Base-by-base conservation (phyloP, 306 rosid species). In the Glycyrrhiza uralensis region DNA sequence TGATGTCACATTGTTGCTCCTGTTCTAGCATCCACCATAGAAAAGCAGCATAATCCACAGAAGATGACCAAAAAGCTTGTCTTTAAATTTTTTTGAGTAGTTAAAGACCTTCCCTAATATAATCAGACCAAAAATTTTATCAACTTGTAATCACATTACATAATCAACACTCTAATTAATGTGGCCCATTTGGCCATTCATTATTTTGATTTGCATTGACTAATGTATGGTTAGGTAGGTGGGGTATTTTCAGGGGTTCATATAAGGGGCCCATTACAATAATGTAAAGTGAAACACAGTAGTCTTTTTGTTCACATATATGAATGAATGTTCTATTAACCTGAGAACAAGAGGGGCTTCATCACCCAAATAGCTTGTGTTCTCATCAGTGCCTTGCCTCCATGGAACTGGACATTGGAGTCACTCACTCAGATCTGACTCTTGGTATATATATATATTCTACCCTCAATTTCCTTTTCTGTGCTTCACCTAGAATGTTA, bases 401-500 rank as follows among this genome's bases (percentile, higher is more conserved):
- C 81, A 83, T 79, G 86, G 86, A 83, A 78, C 65, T 75, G 63
- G 86, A 75, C 51, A 70, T 60, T 83, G 84, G 80, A 70, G 57
- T 61, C 20, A 41, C 73, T 70, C 76, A 70, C 23, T 75, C 86
- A 57, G 86, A 75, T 65, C 46, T 69, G 1, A 19, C 63, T 70
- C 76, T 41, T 59, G 86, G 84, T 83, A 83, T 18, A 36, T n/a
- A n/a, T n/a, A 36, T 60, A 30, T 39, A 45, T 62, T 35, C 14
- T 61, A 72, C 46, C 36, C 50, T 20, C 39, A 39, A 1, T 71
- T 41, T 57, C 0, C 13, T 14, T 29, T 66, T 72, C 6, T 7
- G 6, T 12, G 30, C 15, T 63, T 63, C 47, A n/a, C 1, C 44
- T 15, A 50, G 19, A 73, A 28, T 57, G 32, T 42, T 23, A 47